Evolutionary conservation across 1,284 basidiomycete species (phyloP).

Genomic region (Abortiporus biennis): DNA sequence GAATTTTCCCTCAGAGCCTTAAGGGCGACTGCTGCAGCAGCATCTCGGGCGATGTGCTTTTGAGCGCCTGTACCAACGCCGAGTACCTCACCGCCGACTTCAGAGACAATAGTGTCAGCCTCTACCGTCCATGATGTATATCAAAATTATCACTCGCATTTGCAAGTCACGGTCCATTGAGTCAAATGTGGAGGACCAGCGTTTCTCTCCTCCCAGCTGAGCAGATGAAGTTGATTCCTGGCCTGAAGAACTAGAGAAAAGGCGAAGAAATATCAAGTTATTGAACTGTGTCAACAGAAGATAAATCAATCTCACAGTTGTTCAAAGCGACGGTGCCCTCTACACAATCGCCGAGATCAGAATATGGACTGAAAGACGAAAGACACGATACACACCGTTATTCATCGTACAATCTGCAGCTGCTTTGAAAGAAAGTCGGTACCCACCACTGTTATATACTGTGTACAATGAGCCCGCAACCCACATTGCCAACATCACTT

Average conservation of each 20-base stretch:
- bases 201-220: constrained; percentile 48
- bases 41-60: constrained; percentile 48
- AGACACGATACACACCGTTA: constrained; percentile 7
- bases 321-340: constrained; percentile 11
- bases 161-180: constrained; percentile 52
- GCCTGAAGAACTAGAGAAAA: constrained; percentile 47
- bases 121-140: constrained; percentile 6
- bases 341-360: constrained; percentile 2
- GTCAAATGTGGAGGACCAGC: constrained; percentile 42
- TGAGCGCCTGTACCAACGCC: constrained; percentile 40
- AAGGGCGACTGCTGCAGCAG: constrained; percentile 47
- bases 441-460: background rate
- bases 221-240: constrained; percentile 29
- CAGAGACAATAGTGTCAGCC: constrained; percentile 3
- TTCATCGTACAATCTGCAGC: background rate
- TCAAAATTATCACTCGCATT: constrained; percentile 34
- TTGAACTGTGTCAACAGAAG: background rate
- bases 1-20: constrained; percentile 4
- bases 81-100: constrained; percentile 39
- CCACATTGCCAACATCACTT: background rate
- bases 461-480: constrained; percentile 1
- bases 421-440: background rate
- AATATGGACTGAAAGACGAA: background rate
- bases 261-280: background rate
- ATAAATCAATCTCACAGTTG: constrained; percentile 10